A percentile compares a stretch with the other conserved stretches of the same genome.
Conservation (phyloP, 805 yeast genomes). For the Metschnikowia corniflorae region DNA sequence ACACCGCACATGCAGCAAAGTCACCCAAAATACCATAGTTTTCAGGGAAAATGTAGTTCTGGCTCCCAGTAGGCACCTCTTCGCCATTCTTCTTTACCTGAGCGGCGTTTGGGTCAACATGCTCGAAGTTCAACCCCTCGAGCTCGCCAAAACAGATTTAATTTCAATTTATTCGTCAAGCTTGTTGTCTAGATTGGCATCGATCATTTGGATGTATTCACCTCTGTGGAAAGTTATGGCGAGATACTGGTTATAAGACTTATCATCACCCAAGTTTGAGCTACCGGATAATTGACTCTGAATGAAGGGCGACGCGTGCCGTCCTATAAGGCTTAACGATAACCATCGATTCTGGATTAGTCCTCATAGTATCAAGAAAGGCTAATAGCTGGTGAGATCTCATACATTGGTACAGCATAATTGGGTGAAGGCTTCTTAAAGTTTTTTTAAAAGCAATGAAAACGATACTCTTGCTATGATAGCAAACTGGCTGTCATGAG, state of each 20-base stretch:
- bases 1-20: constrained; percentile 86
- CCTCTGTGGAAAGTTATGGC: constrained; percentile 74
- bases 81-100: constrained; percentile 56
- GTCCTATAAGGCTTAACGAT: constrained; percentile 39
- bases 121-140: constrained; percentile 55
- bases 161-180: constrained; percentile 79
- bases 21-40: constrained; percentile 80
- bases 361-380: no score
- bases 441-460: no score
- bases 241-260: constrained; percentile 79
- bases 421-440: no score
- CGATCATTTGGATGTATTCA: constrained; percentile 74
- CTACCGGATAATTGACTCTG: constrained; percentile 69
- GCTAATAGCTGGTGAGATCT: not conserved
- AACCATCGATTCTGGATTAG: constrained; percentile 60
- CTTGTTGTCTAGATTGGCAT: constrained; percentile 83
- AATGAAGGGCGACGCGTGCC: constrained; percentile 56
- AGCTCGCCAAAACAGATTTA: constrained; percentile 69
- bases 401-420: not conserved
- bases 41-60: constrained; percentile 81
- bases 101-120: constrained; percentile 79
- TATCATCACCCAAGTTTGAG: constrained; percentile 83
- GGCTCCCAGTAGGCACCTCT: constrained; percentile 50
- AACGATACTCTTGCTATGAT: no score
- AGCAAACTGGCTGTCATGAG: no score